Percentiles rank a stretch among this genome's conserved stretches.
Conservation (phyloP, 1,284 basidiomycete genomes). For the Boletellus deceptivus region DNA sequence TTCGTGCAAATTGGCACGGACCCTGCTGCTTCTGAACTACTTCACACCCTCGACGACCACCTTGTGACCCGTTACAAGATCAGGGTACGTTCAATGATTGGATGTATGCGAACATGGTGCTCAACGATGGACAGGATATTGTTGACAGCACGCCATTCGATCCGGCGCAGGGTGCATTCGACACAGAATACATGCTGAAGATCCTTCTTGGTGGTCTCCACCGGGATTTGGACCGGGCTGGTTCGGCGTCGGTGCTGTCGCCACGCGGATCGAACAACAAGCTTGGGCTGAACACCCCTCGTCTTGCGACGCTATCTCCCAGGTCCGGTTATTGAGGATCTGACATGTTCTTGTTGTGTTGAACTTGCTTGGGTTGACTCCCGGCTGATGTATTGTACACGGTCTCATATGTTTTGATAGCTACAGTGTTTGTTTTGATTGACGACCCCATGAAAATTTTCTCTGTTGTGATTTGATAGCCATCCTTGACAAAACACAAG, state of each 20-base stretch:
- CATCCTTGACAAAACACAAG: no score
- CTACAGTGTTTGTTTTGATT: no score
- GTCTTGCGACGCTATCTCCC: no score
- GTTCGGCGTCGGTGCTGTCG: conserved; percentile 12
- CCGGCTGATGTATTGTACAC: no score
- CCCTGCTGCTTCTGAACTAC: conserved; percentile 41
- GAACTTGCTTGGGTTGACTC: no score
- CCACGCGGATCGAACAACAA: background rate
- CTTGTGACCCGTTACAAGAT: conserved; percentile 37
- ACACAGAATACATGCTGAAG: conserved; percentile 42
- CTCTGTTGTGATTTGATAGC: no score
- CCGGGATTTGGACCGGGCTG: conserved; percentile 19
- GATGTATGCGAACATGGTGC: background rate
- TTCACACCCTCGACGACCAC: conserved; percentile 46
- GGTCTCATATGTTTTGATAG: no score
- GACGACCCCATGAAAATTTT: no score
- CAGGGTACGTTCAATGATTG: conserved; percentile 31
- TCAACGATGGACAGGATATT: conserved; percentile 39
- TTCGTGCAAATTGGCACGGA: conserved; percentile 55
- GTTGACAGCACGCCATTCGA: conserved; percentile 46
- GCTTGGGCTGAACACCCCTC: no score
- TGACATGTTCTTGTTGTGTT: no score
- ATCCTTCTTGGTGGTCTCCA: conserved; percentile 43
- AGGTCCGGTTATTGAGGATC: no score
- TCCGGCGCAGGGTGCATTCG: conserved; percentile 33